Conservation (phyloP, 805 yeast genomes). For the Metschnikowia drakensbergensis region DNA sequence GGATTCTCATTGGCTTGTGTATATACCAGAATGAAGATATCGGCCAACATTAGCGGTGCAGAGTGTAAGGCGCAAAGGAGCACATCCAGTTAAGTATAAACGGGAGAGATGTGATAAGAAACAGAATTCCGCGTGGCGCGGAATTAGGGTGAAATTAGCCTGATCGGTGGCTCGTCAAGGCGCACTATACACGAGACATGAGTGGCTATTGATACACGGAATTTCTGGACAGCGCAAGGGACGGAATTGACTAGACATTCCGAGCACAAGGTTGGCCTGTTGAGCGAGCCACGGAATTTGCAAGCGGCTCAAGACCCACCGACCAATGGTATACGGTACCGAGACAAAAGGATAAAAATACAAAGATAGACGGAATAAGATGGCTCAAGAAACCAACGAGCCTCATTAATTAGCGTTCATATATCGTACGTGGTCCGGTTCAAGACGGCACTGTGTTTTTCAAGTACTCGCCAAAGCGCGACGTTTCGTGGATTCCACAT, state of each 20-base stretch:
- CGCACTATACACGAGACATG: neutral
- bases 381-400: too few relatives aligned
- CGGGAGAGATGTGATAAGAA: slow-evolving; percentile 2
- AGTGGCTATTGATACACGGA: neutral
- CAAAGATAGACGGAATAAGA: too few relatives aligned
- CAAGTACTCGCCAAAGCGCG: slow-evolving; percentile 64
- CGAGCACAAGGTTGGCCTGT: too few relatives aligned
- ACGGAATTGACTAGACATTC: too few relatives aligned
- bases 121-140: slow-evolving; percentile 4
- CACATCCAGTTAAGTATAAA: neutral
- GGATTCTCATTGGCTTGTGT: neutral
- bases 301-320: neutral
- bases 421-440: neutral
- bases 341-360: too few relatives aligned
- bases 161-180: neutral
- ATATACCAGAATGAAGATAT: slow-evolving; percentile 1
- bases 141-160: neutral
- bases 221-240: neutral
- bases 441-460: slow-evolving; percentile 15
- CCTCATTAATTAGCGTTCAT: neutral
- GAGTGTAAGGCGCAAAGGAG: neutral
- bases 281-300: neutral
- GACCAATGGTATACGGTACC: too few relatives aligned
- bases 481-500: slow-evolving; percentile 89
- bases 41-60: slow-evolving; percentile 7